Evolutionary conservation across 306 rosid species (phyloP), one percentile per base, ranked within the genome.

Genomic region (Quillaja saponaria): DNA sequence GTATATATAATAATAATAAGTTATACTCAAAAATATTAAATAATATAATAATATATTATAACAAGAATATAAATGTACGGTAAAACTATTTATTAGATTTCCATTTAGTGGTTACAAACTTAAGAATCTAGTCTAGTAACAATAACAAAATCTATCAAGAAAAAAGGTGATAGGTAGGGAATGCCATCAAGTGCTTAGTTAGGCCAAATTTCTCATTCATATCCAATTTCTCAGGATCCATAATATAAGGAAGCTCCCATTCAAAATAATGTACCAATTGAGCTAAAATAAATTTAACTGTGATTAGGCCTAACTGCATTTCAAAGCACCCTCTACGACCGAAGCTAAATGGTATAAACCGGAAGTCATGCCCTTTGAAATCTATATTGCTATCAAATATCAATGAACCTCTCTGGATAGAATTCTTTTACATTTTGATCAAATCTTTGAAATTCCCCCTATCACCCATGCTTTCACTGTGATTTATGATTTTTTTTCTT

Each of bases 321-420:
- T 51, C 66, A 3, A 66, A 66, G n/a, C 67, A 68, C 12, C 41
- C 41, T 49, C 67, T 50, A 1, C 67, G 25, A 1, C 62, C 55
- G 0, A 54, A 69, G 8, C 84, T 82, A 63, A 84, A 81, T 57
- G 82, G 84, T 14, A 80, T 14, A 0, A 84, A 67, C 48, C 58
- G 13, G 16, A 65, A 84, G 8, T 75, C 77, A 7, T 39, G 18
- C n/a, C 79, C 83, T 1, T 21, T 8, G 6, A 80, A 2, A 6
- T 77, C 77, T 3, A 77, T 10, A 6, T 68, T 14, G 14, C 6
- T 57, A 12, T 68, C n/a, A n/a, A n/a, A n/a, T n/a, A n/a, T n/a
- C 3, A 0, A 13, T 40, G 18, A 83, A 77, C 40, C 85, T 80
- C 13, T 80, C 79, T 0, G 76, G 85, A 58, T 60, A 72, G 34